phyloP scores from a whole-genome alignment of 2,329 filamentous ascomycete species.

The Corinectria fuckeliana region DNA sequence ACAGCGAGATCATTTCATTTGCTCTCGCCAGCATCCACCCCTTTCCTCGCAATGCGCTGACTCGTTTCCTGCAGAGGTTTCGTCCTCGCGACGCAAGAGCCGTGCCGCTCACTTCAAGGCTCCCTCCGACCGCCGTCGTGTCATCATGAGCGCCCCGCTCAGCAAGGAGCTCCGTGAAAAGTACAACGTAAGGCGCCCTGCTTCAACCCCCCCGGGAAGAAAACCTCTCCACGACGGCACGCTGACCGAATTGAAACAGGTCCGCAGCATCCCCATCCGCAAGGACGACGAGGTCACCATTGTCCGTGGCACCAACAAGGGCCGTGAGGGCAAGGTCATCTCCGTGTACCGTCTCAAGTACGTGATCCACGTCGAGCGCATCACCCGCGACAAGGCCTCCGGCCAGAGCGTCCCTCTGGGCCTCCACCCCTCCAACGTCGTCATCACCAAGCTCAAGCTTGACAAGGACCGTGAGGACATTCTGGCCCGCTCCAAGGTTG shows the following conservation, averaged over 20 bases:
- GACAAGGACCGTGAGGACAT: slow-evolving; percentile 94
- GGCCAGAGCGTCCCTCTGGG: slow-evolving; percentile 95
- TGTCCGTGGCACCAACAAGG: slow-evolving; percentile 93
- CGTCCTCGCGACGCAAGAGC: slow-evolving; percentile 94
- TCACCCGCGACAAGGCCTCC: slow-evolving; percentile 96
- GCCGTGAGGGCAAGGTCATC: slow-evolving; percentile 97
- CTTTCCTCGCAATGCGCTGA: slow-evolving; percentile 8
- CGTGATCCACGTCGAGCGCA: slow-evolving; percentile 94
- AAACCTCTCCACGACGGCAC: not conserved
- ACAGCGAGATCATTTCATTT: not conserved
- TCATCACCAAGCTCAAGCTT: slow-evolving; percentile 99
- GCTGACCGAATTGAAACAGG: slow-evolving; percentile 56
- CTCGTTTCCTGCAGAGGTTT: slow-evolving; percentile 55
- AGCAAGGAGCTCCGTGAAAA: slow-evolving; percentile 98
- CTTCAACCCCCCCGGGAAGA: not conserved
- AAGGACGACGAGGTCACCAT: slow-evolving; percentile 97
- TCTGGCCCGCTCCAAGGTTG: slow-evolving; percentile 82
- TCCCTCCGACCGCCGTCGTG: slow-evolving; percentile 90
- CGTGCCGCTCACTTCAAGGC: slow-evolving; percentile 98
- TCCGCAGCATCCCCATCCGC: slow-evolving; percentile 94
- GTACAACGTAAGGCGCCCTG: slow-evolving; percentile 81
- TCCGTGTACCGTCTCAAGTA: slow-evolving; percentile 99
- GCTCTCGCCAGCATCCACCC: not conserved
- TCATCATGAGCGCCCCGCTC: slow-evolving; percentile 96
- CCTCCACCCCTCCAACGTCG: slow-evolving; percentile 94